Conservation (phyloP, 1,284 basidiomycete species). For the Ustilago tritici region DNA sequence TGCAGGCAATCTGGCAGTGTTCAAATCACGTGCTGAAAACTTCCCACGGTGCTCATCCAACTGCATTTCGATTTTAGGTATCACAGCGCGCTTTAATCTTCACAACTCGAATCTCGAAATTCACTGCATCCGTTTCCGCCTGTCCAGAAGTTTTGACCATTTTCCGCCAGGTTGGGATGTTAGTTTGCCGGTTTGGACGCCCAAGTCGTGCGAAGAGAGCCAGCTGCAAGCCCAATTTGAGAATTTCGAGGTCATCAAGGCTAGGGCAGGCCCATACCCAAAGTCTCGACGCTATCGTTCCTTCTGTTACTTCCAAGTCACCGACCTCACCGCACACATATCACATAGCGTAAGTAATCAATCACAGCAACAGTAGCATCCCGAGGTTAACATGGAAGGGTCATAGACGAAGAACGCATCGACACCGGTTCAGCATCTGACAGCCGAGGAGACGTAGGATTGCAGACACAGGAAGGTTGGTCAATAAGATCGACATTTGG, state of each 20-base stretch:
- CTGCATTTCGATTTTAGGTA: not conserved
- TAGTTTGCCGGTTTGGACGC: slow-evolving; percentile 15
- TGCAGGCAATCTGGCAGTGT: not conserved
- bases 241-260: not conserved
- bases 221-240: slow-evolving; percentile 1
- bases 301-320: slow-evolving; percentile 42
- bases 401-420: not conserved
- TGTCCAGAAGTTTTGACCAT: not conserved
- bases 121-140: not conserved
- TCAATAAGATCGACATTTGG: not conserved
- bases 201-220: not conserved
- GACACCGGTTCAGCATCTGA: not conserved
- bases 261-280: not conserved
- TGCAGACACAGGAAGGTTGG: not conserved
- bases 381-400: not conserved
- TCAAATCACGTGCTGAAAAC: slow-evolving; percentile 37
- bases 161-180: slow-evolving; percentile 13
- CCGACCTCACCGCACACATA: slow-evolving; percentile 49
- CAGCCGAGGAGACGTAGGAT: not conserved
- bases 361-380: slow-evolving; percentile 9
- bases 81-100: not conserved
- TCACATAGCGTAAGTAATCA: slow-evolving; percentile 48
- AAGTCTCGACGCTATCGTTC: slow-evolving; percentile 11
- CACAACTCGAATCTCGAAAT: not conserved
- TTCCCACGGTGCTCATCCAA: slow-evolving; percentile 26